These are phyloP conservation scores for Parachaetomium inaequale DNA, from an alignment of 495 filamentous ascomycete genomes.

Conservation along the genomic window DNA sequence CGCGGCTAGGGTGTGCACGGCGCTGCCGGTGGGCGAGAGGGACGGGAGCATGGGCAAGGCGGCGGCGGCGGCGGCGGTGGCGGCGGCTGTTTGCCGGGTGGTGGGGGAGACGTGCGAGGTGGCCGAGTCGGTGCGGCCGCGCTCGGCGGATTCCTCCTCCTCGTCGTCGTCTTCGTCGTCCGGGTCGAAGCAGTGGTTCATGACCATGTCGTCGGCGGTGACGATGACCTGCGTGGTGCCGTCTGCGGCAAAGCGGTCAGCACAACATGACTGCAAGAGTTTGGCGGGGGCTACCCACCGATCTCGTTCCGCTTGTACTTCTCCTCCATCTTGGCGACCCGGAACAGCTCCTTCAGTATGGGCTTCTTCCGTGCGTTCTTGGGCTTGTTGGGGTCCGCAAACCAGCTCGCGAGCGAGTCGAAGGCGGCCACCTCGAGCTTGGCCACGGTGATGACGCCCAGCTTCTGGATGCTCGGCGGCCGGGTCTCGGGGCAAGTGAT, in stretches of 20 bases:
- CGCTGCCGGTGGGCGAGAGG: constrained; percentile 17
- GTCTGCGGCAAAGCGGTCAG: constrained; percentile 31
- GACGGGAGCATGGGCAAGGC: constrained; percentile 28
- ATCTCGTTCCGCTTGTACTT: constrained; percentile 56
- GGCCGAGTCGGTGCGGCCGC: neutral
- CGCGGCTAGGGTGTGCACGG: constrained; percentile 28
- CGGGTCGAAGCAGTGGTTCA: constrained; percentile 31
- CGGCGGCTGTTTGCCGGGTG: no score
- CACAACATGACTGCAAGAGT: neutral
- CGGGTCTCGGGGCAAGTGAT: constrained; percentile 47
- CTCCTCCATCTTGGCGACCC: constrained; percentile 62
- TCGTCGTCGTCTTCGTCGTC: constrained; percentile 38
- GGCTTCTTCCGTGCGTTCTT: constrained; percentile 42
- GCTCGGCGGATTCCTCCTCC: neutral
- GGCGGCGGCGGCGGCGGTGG: no score
- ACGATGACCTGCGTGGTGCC: constrained; percentile 40
- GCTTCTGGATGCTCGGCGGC: constrained; percentile 36
- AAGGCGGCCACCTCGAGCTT: constrained; percentile 46
- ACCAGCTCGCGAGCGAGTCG: constrained; percentile 46
- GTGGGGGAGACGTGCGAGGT: constrained; percentile 25
- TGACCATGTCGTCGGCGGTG: constrained; percentile 33
- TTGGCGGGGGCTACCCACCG: constrained; percentile 42
- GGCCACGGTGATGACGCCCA: constrained; percentile 38
- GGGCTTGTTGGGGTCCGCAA: constrained; percentile 41
- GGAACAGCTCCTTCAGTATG: constrained; percentile 63